Percentiles rank a stretch among this genome's conserved stretches.
These are phyloP conservation scores for Hysterium pulicare DNA, from an alignment of 2,329 filamentous ascomycete species.

Conservation along the genomic window DNA sequence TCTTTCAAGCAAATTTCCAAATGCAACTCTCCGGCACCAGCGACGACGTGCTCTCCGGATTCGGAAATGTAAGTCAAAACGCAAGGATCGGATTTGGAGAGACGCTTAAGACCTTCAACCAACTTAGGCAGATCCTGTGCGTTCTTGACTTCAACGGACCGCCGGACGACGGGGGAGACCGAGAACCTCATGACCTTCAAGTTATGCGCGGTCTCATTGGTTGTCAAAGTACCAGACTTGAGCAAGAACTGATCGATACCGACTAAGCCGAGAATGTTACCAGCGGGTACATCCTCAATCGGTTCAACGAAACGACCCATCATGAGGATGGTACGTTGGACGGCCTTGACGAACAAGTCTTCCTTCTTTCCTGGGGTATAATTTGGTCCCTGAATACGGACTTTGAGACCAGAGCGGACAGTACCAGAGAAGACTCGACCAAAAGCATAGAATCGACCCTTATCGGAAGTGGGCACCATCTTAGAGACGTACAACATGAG, in stretches of 20 bases:
- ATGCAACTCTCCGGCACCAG: constrained; percentile 98
- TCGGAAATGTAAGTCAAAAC: constrained; percentile 85
- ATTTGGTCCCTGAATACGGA: constrained; percentile 99
- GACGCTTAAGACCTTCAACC: constrained; percentile 99
- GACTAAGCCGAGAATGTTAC: constrained; percentile 99
- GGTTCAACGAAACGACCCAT: constrained; percentile 99
- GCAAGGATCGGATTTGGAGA: constrained; percentile 99
- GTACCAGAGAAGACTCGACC: constrained; percentile 99
- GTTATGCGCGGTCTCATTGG: constrained; percentile 97
- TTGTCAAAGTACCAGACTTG: constrained; percentile 99
- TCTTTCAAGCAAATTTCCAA: constrained; percentile 99
- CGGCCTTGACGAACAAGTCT: constrained; percentile 97
- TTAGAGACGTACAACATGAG: constrained; percentile 99
- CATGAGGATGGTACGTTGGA: constrained; percentile 99
- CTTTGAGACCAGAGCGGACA: constrained; percentile 95
- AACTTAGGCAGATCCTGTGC: constrained; percentile 99
- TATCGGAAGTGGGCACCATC: constrained; percentile 99
- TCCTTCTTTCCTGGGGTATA: constrained; percentile 98
- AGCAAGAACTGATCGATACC: constrained; percentile 99
- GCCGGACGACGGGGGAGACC: constrained; percentile 96
- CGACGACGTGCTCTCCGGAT: constrained; percentile 98
- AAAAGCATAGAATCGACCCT: constrained; percentile 99
- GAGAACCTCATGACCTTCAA: constrained; percentile 99
- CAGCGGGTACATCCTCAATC: constrained; percentile 97
- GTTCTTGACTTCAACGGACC: constrained; percentile 99